Percentiles rank a stretch among this genome's conserved stretches.
Conservation (phyloP, 1,284 basidiomycete species). For the Melanopsichium pennsylvanicum region DNA sequence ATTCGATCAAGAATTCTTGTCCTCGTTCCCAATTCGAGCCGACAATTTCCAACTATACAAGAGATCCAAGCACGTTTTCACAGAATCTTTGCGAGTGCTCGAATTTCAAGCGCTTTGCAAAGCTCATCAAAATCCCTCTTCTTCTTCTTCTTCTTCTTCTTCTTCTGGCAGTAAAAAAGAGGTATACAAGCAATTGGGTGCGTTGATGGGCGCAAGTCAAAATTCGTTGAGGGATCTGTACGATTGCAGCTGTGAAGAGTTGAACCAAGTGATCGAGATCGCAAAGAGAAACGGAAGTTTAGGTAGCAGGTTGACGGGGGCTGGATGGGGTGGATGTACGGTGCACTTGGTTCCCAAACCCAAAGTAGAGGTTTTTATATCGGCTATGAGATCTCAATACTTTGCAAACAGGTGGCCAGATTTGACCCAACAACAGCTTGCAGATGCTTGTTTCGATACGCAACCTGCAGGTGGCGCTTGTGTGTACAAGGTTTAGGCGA, state of each 20-base stretch:
- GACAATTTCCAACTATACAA: constrained; percentile 52
- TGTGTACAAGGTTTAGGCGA: constrained; percentile 39
- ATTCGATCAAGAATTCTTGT: constrained; percentile 58
- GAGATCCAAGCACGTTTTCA: constrained; percentile 59
- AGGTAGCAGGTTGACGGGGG: constrained; percentile 59
- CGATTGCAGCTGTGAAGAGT: constrained; percentile 59
- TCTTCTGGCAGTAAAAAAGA: constrained; percentile 5
- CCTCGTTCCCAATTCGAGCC: constrained; percentile 57
- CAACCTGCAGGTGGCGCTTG: constrained; percentile 62
- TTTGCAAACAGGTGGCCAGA: constrained; percentile 45
- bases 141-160: background rate
- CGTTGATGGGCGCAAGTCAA: constrained; percentile 59
- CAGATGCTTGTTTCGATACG: constrained; percentile 58
- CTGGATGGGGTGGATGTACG: constrained; percentile 64
- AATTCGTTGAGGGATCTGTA: constrained; percentile 52
- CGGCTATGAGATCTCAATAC: constrained; percentile 49
- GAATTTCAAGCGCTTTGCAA: constrained; percentile 51
- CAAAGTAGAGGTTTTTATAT: constrained; percentile 45
- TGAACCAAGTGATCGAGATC: constrained; percentile 55
- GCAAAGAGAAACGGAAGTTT: constrained; percentile 56
- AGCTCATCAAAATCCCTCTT: background rate
- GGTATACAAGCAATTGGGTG: constrained; percentile 51
- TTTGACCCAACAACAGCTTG: constrained; percentile 40
- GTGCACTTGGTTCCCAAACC: constrained; percentile 60
- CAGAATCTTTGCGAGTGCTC: constrained; percentile 57